Base-by-base conservation (phyloP, 768 basidiomycete species). In the Podaxis pistillaris region DNA sequence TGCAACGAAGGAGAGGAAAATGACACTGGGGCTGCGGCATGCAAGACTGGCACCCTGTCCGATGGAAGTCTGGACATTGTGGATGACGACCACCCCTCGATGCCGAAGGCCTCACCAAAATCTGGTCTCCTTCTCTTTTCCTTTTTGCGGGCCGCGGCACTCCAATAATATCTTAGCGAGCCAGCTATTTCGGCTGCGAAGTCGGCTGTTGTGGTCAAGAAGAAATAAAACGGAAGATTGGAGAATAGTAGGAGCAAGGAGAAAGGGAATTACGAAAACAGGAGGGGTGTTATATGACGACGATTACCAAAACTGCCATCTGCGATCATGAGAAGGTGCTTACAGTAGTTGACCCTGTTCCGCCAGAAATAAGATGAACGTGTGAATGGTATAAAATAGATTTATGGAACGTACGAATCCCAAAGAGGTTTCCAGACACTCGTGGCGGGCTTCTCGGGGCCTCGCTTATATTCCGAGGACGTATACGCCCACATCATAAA, bases 401-500 rank as follows among this genome's bases (percentile, higher is more conserved):
- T 73, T 72, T 73, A 60, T 17, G 28, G 28, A 37, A 76, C 79
- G 51, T 49, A 82, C 81, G 81, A 83, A 71, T 94, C 91, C 85
- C 83, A 87, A 19, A 94, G 73, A 1, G 93, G 88, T 36, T 84
- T 79, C 82, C 88, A 84, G 60, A 90, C 79, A 38, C 84, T 80
- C 1, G 88, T 91, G 41, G 80, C 36, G 0, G 63, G 64, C 22
- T 56, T 66, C 15, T 79, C 84, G 22, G 74, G 65, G 30, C 75
- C 64, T n/a, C 72, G 70, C 19, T 69, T 74, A 74, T 95, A 96
- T 67, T 94, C 93, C 0, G 75, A 79, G 65, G 81, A 79, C 9
- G 81, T 81, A 71, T 94, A 96, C 0, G 94, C 90, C 90, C 91
- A 95, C 77, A 84, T 82, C 90, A 95, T 95, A 50, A 89, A 71